These are phyloP conservation scores for Lactarius akahatsu DNA, from an alignment of 768 basidiomycete genomes.

Conservation along the genomic window DNA sequence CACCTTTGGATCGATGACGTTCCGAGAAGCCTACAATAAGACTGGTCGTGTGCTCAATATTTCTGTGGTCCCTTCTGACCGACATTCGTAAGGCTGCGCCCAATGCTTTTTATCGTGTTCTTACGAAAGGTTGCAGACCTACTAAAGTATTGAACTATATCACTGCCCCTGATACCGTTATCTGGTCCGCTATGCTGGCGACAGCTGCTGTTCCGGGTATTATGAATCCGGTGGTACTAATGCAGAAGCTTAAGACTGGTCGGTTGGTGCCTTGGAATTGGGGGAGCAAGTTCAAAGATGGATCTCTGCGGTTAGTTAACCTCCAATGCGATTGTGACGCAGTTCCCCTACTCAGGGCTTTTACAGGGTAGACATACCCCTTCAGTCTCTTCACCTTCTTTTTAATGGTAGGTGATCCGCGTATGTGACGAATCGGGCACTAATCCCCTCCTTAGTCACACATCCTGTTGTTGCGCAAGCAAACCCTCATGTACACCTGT, in stretches of 20 bases:
- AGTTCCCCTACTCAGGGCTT: background rate
- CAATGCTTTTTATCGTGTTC: background rate
- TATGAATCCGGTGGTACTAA: conserved; percentile 89
- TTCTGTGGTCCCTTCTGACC: conserved; percentile 87
- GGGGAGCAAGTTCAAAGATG: conserved; percentile 93
- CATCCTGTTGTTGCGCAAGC: conserved; percentile 94
- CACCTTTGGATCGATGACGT: conserved; percentile 91
- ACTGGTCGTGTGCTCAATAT: conserved; percentile 95
- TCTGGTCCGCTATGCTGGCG: conserved; percentile 79
- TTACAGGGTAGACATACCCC: conserved; percentile 86
- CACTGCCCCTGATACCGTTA: conserved; percentile 89
- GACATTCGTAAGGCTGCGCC: conserved; percentile 62
- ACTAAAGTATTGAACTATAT: conserved; percentile 96
- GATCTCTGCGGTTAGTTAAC: conserved; percentile 66
- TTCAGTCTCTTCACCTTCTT: conserved; percentile 84
- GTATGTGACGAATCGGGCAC: background rate
- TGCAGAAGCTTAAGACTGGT: conserved; percentile 86
- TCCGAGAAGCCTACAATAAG: conserved; percentile 88
- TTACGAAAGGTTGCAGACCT: conserved; percentile 52
- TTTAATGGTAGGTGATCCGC: conserved; percentile 62
- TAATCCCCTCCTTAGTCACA: conserved; percentile 55
- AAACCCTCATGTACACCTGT: conserved; percentile 88
- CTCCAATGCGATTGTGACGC: background rate
- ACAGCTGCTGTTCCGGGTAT: conserved; percentile 96
- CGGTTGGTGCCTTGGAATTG: conserved; percentile 88